Conservation (phyloP, 805 yeast genomes). For the Lipomyces yamanashiensis region DNA sequence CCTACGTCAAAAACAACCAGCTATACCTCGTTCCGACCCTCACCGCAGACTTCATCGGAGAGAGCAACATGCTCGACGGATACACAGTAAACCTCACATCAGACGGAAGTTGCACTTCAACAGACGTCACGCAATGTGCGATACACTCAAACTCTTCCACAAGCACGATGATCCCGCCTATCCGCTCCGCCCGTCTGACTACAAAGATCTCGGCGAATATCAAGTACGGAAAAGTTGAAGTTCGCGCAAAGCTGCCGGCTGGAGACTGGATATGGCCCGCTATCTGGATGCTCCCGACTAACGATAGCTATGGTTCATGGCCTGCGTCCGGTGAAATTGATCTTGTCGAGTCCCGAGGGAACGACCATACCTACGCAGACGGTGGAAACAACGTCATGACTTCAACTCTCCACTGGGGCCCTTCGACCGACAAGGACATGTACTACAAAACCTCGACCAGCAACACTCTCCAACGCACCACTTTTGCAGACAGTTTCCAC, state of each 20-base stretch:
- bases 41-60: constrained; percentile 29
- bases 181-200: constrained; percentile 30
- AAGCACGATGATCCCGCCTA: constrained; percentile 28
- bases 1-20: constrained; percentile 25
- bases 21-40: constrained; percentile 31
- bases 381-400: constrained; percentile 30
- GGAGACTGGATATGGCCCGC: constrained; percentile 38
- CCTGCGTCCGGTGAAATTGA: constrained; percentile 36
- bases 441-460: constrained; percentile 18
- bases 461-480: constrained; percentile 13
- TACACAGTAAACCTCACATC: constrained; percentile 32
- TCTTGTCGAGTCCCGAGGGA: constrained; percentile 31
- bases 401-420: constrained; percentile 36
- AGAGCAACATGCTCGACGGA: constrained; percentile 24
- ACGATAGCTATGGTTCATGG: constrained; percentile 30
- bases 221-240: constrained; percentile 32
- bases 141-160: constrained; percentile 20
- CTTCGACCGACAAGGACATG: constrained; percentile 11
- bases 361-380: constrained; percentile 24
- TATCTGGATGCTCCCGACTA: constrained; percentile 33
- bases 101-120: constrained; percentile 25
- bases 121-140: constrained; percentile 16
- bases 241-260: constrained; percentile 25
- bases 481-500: constrained; percentile 23
- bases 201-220: constrained; percentile 18